A percentile compares a stretch with the other conserved stretches of the same genome.
These are phyloP conservation scores for Pestalotiopsis sp. DNA, from an alignment of 2,329 filamentous ascomycete species.

Conservation along the genomic window DNA sequence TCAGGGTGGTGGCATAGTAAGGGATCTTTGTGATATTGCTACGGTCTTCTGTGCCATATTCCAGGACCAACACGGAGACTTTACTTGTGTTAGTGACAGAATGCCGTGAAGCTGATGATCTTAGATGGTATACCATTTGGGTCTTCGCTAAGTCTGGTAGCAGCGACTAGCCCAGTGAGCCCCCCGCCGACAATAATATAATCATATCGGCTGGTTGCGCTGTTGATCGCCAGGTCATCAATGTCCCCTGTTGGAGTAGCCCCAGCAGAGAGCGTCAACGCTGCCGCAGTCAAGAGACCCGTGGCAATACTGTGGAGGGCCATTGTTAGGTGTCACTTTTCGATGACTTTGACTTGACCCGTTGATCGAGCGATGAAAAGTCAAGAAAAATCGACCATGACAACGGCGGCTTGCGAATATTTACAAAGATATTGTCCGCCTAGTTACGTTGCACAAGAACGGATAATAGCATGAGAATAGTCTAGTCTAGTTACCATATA, in stretches of 20 bases:
- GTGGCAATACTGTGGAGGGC: too few relatives aligned
- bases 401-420: too few relatives aligned
- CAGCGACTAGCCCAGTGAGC: slow-evolving; percentile 15
- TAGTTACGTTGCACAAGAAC: too few relatives aligned
- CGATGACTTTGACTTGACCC: too few relatives aligned
- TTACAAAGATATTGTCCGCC: too few relatives aligned
- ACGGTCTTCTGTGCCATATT: slow-evolving; percentile 8
- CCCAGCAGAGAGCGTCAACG: background rate
- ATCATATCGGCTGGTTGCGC: slow-evolving; percentile 9
- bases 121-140: background rate
- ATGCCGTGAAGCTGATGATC: background rate
- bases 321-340: too few relatives aligned
- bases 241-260: background rate
- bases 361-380: too few relatives aligned
- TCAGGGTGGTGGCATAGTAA: slow-evolving; percentile 4
- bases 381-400: too few relatives aligned
- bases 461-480: too few relatives aligned
- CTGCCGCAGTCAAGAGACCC: background rate
- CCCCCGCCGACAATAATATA: slow-evolving; percentile 16
- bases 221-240: background rate
- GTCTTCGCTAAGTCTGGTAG: slow-evolving; percentile 15
- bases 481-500: too few relatives aligned
- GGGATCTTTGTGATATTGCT: slow-evolving; percentile 11
- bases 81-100: background rate
- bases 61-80: slow-evolving; percentile 11